phyloP scores from a whole-genome alignment of 2,329 filamentous ascomycete genomes.

The Myriosclerotinia curreyana region DNA sequence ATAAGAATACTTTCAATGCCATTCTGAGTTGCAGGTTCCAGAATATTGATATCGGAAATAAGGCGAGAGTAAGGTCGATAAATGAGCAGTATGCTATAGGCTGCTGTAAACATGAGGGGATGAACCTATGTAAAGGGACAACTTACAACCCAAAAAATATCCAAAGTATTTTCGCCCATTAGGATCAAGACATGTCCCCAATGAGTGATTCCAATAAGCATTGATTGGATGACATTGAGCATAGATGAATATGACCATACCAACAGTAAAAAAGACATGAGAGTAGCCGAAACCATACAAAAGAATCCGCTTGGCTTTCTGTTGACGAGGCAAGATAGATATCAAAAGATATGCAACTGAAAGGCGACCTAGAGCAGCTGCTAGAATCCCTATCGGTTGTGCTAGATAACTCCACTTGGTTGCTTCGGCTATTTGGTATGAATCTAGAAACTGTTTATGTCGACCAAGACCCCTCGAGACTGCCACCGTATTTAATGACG shows the following conservation, averaged over 20 bases:
- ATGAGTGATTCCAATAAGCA: background rate
- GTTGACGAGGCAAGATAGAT: background rate
- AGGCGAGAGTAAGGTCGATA: background rate
- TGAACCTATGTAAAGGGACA: background rate
- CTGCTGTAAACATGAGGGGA: background rate
- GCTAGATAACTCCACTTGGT: conserved; percentile 9
- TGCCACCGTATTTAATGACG: conserved; percentile 1
- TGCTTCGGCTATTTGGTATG: conserved; percentile 1
- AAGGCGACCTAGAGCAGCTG: background rate
- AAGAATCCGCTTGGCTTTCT: background rate
- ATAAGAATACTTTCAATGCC: background rate
- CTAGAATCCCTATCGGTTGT: conserved; percentile 3
- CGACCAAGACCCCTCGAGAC: background rate
- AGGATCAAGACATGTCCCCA: background rate
- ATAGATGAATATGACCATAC: conserved; percentile 6
- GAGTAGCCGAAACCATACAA: background rate
- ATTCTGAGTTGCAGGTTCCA: background rate
- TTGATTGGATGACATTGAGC: conserved; percentile 1
- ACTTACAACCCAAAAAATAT: conserved; percentile 6
- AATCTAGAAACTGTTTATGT: background rate
- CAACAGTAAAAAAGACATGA: background rate
- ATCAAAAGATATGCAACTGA: background rate
- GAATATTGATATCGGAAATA: conserved; percentile 6
- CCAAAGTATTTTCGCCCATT: background rate
- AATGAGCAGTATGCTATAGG: conserved; percentile 2